Evolutionary conservation across 805 yeast genomes (phyloP), one percentile per base, ranked within the genome.

Genomic region (Metschnikowia cerradonensis): DNA sequence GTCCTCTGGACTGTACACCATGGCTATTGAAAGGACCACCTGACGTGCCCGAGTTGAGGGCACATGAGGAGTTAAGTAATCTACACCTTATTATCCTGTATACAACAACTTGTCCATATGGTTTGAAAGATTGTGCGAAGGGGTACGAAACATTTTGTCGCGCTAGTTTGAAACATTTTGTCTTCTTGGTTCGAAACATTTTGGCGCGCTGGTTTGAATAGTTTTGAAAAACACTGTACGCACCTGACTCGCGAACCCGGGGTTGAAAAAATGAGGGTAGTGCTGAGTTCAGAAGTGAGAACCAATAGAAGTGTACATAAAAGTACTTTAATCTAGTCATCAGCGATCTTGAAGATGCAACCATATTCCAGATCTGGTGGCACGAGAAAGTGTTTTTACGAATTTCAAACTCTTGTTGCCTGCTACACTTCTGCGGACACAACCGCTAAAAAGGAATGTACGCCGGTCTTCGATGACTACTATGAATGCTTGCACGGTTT

Each of bases 361-460:
- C 78, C 78, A 57, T 72, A 73, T 56, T 72, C 77, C 45, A 71
- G 77, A 67, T 62, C 70, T 35, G 78, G 78, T 30, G 78, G 77
- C 45, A 74, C 78, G 55, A 72, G 77, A 65, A 72, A 66, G 66
- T 74, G 78, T 58, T 74, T 71, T 60, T 74, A 73, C 61, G 78
- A 74, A 56, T 74, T 73, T 62, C 78, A 74, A 61, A 66, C 74
- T 10, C 66, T 72, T 48, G 67, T 68, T 47, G 75, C 73, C 19
- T 74, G 78, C 55, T 72, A 67, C 65, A 73, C 78, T 2, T 70
- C 77, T 17, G 77, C 76, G 10, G 77, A 72, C 47, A 74, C 78
- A 34, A 62, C 63, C 34, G 46, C 69, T 47, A 70, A 68, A 53
- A 73, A 73, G 61, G 71, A 64, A 59, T 74, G 78, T 60, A 65